A percentile compares a stretch with the other conserved stretches of the same genome.
These are phyloP conservation scores for Musa itinerans DNA, from an alignment of 176 grass and related monocot genomes.

Conservation along the genomic window DNA sequence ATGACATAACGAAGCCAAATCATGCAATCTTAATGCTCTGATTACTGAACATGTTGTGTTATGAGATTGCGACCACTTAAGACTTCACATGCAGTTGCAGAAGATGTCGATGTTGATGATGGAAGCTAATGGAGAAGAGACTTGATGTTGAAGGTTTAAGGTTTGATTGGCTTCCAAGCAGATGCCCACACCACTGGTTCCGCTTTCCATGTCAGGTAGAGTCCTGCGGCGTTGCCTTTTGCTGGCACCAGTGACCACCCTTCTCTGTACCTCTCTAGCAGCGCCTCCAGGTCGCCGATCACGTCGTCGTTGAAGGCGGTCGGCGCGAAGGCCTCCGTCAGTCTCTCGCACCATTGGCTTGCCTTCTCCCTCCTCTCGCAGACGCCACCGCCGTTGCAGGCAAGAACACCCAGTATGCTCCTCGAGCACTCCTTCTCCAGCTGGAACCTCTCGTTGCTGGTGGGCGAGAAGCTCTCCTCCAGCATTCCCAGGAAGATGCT, in stretches of 20 bases:
- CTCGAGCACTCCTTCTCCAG: conserved; percentile 17
- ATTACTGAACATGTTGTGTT: too few relatives aligned
- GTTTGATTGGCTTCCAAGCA: conserved; percentile 13
- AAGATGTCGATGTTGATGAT: too few relatives aligned
- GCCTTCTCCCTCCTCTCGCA: conserved; percentile 19
- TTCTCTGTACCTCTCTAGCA: conserved; percentile 6
- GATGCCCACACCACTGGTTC: conserved; percentile 19
- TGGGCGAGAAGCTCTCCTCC: conserved; percentile 19
- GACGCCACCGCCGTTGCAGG: neutral
- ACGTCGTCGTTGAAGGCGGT: conserved; percentile 7
- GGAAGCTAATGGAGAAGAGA: too few relatives aligned
- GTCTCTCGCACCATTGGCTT: conserved; percentile 15
- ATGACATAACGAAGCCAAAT: neutral
- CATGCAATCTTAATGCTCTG: neutral
- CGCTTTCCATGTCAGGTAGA: conserved; percentile 22
- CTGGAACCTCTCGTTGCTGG: conserved; percentile 14
- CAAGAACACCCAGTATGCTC: conserved; percentile 2
- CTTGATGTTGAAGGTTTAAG: too few relatives aligned
- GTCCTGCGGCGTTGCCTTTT: neutral
- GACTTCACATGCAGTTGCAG: too few relatives aligned
- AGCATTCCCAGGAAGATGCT: conserved; percentile 11
- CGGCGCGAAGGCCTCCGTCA: neutral
- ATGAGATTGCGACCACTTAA: too few relatives aligned
- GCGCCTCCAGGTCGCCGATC: conserved; percentile 6
- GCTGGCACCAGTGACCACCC: conserved; percentile 13